phyloP scores from a whole-genome alignment of 2,329 filamentous ascomycete genomes.

The Fusarium luffae region DNA sequence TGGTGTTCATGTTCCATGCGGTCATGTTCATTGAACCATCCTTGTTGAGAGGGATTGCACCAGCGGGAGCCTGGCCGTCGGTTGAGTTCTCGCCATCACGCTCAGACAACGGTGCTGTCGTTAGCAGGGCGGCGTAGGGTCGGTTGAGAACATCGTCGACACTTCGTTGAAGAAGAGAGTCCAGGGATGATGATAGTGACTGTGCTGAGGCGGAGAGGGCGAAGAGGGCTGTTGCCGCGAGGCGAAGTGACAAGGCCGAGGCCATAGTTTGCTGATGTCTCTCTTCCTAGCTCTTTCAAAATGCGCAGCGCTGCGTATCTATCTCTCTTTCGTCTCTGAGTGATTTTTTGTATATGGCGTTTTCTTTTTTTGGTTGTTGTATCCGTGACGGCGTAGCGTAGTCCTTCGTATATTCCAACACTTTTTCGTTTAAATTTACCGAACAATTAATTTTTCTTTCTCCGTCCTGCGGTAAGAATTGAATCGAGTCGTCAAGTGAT shows the following conservation, averaged over 20 bases:
- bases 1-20: slow-evolving; percentile 66
- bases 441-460: slow-evolving; percentile 15
- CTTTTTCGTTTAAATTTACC: not conserved
- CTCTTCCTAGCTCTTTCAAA: slow-evolving; percentile 10
- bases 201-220: slow-evolving; percentile 36
- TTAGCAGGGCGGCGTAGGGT: slow-evolving; percentile 44
- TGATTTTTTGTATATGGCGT: slow-evolving; percentile 6
- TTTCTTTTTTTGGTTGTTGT: not conserved
- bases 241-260: slow-evolving; percentile 33
- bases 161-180: slow-evolving; percentile 38
- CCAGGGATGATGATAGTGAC: slow-evolving; percentile 9
- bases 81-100: slow-evolving; percentile 27
- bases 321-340: slow-evolving; percentile 9
- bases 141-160: slow-evolving; percentile 48
- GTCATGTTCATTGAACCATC: slow-evolving; percentile 64
- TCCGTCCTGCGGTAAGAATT: slow-evolving; percentile 39
- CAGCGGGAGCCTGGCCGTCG: slow-evolving; percentile 28
- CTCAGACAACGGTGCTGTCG: slow-evolving; percentile 29
- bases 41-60: slow-evolving; percentile 51
- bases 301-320: not conserved
- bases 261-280: slow-evolving; percentile 30
- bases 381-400: slow-evolving; percentile 9
- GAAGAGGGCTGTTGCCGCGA: slow-evolving; percentile 35
- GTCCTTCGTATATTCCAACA: slow-evolving; percentile 7
- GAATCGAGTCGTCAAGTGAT: slow-evolving; percentile 5